Evolutionary conservation across 2,329 filamentous ascomycete species (phyloP).

Genomic region (Verticillium klebahnii): DNA sequence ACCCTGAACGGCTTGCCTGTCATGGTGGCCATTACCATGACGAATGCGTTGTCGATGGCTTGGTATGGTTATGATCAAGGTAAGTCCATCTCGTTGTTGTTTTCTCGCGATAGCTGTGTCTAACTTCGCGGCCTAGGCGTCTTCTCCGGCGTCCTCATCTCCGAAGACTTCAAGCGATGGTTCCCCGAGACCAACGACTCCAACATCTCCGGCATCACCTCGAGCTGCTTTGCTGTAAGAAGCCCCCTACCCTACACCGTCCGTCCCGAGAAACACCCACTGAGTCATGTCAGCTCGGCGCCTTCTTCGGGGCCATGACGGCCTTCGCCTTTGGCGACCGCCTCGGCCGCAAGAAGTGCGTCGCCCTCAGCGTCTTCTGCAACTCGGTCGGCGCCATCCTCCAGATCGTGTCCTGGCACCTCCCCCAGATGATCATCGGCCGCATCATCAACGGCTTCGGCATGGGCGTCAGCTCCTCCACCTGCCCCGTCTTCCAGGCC

Average conservation of each 20-base stretch:
- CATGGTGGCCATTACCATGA: slow-evolving; percentile 17
- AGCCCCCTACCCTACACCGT: not conserved
- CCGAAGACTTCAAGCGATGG: slow-evolving; percentile 29
- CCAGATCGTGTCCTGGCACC: slow-evolving; percentile 24
- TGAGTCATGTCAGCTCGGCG: slow-evolving; percentile 19
- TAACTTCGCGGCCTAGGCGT: slow-evolving; percentile 16
- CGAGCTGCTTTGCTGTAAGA: slow-evolving; percentile 37
- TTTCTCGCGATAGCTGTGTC: not conserved
- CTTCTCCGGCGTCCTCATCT: slow-evolving; percentile 36
- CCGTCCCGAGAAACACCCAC: not conserved
- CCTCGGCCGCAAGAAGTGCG: slow-evolving; percentile 24
- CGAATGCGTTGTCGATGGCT: slow-evolving; percentile 17
- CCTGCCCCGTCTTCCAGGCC: slow-evolving; percentile 27
- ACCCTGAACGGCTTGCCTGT: slow-evolving; percentile 17
- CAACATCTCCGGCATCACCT: slow-evolving; percentile 37
- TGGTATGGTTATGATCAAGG: slow-evolving; percentile 30
- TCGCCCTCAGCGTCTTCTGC: slow-evolving; percentile 21
- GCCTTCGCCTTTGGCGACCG: slow-evolving; percentile 24
- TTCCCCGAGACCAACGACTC: slow-evolving; percentile 32
- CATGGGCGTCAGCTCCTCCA: slow-evolving; percentile 28
- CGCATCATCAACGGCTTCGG: slow-evolving; percentile 34
- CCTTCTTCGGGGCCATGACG: slow-evolving; percentile 24
- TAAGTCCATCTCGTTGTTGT: not conserved
- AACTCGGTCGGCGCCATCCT: slow-evolving; percentile 27
- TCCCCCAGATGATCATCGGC: slow-evolving; percentile 35